A percentile compares a stretch with the other conserved stretches of the same genome.
These are phyloP conservation scores for Zygosaccharomyces gambellarensis DNA, from an alignment of 805 yeast genomes.

Conservation along the genomic window DNA sequence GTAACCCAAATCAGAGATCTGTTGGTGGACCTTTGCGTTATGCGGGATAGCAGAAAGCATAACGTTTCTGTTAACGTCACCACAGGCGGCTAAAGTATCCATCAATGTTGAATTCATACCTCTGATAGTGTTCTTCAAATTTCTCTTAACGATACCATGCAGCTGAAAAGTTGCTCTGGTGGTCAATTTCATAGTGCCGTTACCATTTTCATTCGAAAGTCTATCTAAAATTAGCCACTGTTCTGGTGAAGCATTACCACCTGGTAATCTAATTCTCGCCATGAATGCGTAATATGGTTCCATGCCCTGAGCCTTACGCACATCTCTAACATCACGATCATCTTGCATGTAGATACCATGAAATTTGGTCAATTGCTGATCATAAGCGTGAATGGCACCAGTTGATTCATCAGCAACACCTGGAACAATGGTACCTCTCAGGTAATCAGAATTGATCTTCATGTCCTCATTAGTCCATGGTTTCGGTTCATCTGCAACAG, in stretches of 20 bases:
- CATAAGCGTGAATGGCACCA: slow-evolving; percentile 85
- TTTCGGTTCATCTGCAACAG: slow-evolving; percentile 85
- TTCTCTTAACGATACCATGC: slow-evolving; percentile 88
- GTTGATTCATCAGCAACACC: slow-evolving; percentile 78
- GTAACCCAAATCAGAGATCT: slow-evolving; percentile 60
- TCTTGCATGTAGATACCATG: slow-evolving; percentile 99
- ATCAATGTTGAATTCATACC: slow-evolving; percentile 85
- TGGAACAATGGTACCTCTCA: slow-evolving; percentile 90
- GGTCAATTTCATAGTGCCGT: slow-evolving; percentile 88
- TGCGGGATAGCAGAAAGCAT: slow-evolving; percentile 87
- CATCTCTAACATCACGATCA: slow-evolving; percentile 92
- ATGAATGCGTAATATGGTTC: slow-evolving; percentile 97
- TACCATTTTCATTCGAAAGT: slow-evolving; percentile 76
- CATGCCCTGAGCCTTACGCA: slow-evolving; percentile 83
- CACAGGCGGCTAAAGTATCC: slow-evolving; percentile 97
- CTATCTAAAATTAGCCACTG: slow-evolving; percentile 88
- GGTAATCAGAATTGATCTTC: slow-evolving; percentile 77
- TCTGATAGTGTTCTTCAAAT: slow-evolving; percentile 84
- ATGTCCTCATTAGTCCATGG: slow-evolving; percentile 94
- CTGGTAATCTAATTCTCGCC: slow-evolving; percentile 94
- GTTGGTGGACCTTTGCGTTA: slow-evolving; percentile 74
- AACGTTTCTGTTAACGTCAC: slow-evolving; percentile 96
- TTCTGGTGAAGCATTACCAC: slow-evolving; percentile 79
- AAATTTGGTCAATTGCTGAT: slow-evolving; percentile 92
- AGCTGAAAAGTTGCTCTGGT: slow-evolving; percentile 96